Evolutionary conservation across 139 green algal species (phyloP), one percentile per base, ranked within the genome.

Genomic region (Mychonastes homosphaera): DNA sequence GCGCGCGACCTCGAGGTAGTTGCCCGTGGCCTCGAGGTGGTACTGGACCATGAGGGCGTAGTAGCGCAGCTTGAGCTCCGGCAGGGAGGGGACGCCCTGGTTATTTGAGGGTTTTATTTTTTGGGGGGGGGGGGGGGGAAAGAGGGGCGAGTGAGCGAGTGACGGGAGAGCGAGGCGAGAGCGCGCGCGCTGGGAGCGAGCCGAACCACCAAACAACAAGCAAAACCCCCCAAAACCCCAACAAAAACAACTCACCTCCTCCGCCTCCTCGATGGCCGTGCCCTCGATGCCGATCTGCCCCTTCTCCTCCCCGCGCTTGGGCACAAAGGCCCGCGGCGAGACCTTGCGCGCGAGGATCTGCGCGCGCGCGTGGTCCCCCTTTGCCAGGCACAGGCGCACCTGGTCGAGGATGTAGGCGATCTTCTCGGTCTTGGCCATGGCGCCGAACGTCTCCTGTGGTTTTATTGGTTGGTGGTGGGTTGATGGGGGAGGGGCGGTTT

Each of bases 371-470:
- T 78, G 95, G 77, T 99, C 92, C 69, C 87, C 75, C 28, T 83
- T 82, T 54, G 94, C 86, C 72, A 99, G 71, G 71, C 92, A 98
- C 64, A 98, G 80, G 12, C 84, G 73, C 21, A 86, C 81, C 67
- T 99, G 92, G 79, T 99, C 92, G 64, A 98, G 70, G 62, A 99
- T 98, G 77, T 91, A 99, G 12, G 83, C 86, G 39, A 99, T 91
- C 74, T 98, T 98, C 75, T 99, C 92, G 6, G 79, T 88, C 73
- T 96, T 96, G 48, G 88, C 83, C 88, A 99, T 96, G 23, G 92
- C 89, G 9, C 92, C 92, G 80, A 94, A 98, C 4, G 92, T 99
- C 69, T 99, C 92, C 71, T 84, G 69, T 52, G 41, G n/a, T n/a
- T n/a, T n/a, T n/a, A n/a, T n/a, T n/a, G n/a, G n/a, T n/a, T 10